phyloP scores from a whole-genome alignment of 2,329 filamentous ascomycete species.

The Fusarium equiseti region DNA sequence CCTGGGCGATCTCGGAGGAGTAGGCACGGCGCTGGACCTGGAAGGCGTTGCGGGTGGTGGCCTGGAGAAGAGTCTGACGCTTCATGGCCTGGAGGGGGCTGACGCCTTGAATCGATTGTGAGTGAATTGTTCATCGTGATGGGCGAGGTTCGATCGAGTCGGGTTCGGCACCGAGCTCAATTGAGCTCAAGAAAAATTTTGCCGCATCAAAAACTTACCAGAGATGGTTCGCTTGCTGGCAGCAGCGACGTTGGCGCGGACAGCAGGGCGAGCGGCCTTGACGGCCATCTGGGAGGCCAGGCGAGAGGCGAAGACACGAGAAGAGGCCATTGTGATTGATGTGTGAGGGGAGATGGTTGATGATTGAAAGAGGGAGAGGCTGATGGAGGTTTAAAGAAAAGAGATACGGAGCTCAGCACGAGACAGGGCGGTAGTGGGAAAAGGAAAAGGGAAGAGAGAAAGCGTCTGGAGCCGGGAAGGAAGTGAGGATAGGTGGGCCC shows the following conservation, averaged over 20 bases:
- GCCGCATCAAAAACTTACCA: constrained; percentile 66
- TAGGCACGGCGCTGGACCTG: constrained; percentile 78
- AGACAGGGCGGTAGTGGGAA: constrained; percentile 53
- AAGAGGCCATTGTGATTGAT: constrained; percentile 82
- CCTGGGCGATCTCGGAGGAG: constrained; percentile 89
- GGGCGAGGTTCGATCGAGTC: constrained; percentile 50
- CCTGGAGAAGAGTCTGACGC: constrained; percentile 78
- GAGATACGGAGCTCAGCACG: constrained; percentile 51
- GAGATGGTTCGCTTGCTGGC: constrained; percentile 82
- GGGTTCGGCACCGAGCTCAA: constrained; percentile 44
- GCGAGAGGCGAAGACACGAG: constrained; percentile 81
- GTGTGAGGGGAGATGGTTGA: constrained; percentile 53
- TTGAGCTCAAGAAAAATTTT: constrained; percentile 51
- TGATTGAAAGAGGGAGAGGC: constrained; percentile 46
- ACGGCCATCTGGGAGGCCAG: constrained; percentile 81
- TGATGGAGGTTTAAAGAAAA: constrained; percentile 53
- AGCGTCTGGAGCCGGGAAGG: constrained; percentile 53
- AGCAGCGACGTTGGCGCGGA: constrained; percentile 72
- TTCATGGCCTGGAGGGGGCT: constrained; percentile 79
- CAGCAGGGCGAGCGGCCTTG: constrained; percentile 82
- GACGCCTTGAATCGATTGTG: constrained; percentile 59
- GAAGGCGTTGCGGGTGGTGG: constrained; percentile 74
- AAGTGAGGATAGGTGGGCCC: constrained; percentile 54
- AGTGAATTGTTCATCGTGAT: constrained; percentile 49
- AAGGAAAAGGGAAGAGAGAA: constrained; percentile 58